Base-by-base conservation (phyloP, 164 flowering plant species). In the Houttuynia cordata region DNA sequence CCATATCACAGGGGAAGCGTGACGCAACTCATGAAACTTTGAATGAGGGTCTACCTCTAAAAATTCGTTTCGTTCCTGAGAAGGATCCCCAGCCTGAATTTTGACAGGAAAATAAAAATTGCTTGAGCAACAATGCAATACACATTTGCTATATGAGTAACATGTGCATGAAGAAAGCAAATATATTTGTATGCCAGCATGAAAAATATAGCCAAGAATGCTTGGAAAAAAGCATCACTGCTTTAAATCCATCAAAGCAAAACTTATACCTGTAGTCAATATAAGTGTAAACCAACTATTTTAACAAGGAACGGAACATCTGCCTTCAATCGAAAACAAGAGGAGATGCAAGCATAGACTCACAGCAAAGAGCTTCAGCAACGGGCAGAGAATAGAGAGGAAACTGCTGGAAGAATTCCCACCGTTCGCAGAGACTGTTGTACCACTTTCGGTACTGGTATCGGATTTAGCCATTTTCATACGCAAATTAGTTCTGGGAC, bases 61-160 rank as follows among this genome's bases (percentile, higher is more conserved):
- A 66, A 72, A 25, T 45, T 65, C 56, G 62, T 80, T 83, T 64
- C 88, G 71, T 21, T 77, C 70, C 49, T 40, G 63, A 59, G 85
- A 76, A 41, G 88, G 88, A 72, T 83, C 88, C 50, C 80, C 80
- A 61, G 73, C 80, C 85, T 83, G 76, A 62, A 64, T 74, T 25
- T 18, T 59, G 56, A 64, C 23, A 62, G 59, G 56, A 67, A 8
- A 51, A 60, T 53, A 17, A 30, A 8, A 13, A 52, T 19, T 22
- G 51, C 12, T 30, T 30, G 37, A 30, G 37, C 6, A 30, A 30
- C 37, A 2, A 30, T 2, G 37, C 6, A 30, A 2, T 30, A 6
- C 37, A 30, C 37, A 30, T 30, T 30, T 30, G 37, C 6, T 30
- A 30, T 30, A 30, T 30, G 37, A 30, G 37, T 30, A 30, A 30